Evolutionary conservation across 352 stramenopile genomes (phyloP).

Genomic region (Phytophthora parvispora): DNA sequence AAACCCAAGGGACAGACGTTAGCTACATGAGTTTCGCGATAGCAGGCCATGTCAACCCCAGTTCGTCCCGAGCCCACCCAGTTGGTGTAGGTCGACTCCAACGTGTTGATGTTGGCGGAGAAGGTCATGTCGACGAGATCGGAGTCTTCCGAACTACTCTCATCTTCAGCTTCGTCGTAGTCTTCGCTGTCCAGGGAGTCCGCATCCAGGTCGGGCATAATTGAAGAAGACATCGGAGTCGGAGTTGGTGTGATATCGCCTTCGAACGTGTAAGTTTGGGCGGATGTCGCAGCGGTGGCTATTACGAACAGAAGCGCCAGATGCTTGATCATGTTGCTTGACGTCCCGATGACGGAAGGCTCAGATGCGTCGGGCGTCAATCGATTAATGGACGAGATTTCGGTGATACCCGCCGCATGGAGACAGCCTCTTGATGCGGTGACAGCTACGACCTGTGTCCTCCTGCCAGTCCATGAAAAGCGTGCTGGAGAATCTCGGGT

Average conservation of each 20-base stretch:
- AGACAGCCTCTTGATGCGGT: background rate
- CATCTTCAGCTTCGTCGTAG: background rate
- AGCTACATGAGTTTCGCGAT: conserved; percentile 48
- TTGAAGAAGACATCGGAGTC: background rate
- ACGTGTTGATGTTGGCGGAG: conserved; percentile 11
- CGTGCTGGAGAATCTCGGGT: conserved; percentile 19
- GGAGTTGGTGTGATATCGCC: background rate
- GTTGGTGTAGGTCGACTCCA: conserved; percentile 22
- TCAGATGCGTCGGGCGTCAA: background rate
- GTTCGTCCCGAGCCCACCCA: conserved; percentile 14
- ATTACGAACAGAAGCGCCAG: background rate
- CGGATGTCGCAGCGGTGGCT: background rate
- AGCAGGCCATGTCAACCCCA: conserved; percentile 47
- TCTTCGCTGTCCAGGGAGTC: conserved; percentile 9
- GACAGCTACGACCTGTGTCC: background rate
- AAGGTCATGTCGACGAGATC: conserved; percentile 12
- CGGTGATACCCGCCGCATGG: background rate
- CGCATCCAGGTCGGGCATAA: background rate
- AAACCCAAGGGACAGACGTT: conserved; percentile 44
- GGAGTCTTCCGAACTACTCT: background rate
- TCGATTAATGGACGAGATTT: conserved; percentile 10
- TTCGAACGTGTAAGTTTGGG: conserved; percentile 5
- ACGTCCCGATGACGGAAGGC: background rate
- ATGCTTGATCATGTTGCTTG: conserved; percentile 8
- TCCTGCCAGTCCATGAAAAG: background rate